Percentiles rank a stretch among this genome's conserved stretches.
phyloP scores from a whole-genome alignment of 495 filamentous ascomycete species.

The Venustampulla echinocandica region DNA sequence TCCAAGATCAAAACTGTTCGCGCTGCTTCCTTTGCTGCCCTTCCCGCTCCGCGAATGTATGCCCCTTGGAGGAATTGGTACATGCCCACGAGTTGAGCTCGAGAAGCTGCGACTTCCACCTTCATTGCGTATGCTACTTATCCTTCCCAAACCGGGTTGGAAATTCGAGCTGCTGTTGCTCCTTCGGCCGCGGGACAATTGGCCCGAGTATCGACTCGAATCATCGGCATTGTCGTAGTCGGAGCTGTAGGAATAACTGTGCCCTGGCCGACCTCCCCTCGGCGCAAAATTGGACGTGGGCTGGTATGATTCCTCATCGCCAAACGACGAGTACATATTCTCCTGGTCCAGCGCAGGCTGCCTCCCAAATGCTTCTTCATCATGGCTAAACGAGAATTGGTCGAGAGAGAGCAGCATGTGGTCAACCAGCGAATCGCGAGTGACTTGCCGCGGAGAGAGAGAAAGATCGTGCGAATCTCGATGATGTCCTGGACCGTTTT shows the following conservation, averaged over 20 bases:
- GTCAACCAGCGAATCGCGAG: constrained; percentile 79
- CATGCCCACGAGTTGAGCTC: constrained; percentile 5
- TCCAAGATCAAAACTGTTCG: constrained; percentile 60
- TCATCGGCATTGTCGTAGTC: constrained; percentile 60
- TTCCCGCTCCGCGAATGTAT: constrained; percentile 46
- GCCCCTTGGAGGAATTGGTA: constrained; percentile 20
- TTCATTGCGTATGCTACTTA: constrained; percentile 50
- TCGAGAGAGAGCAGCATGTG: constrained; percentile 89
- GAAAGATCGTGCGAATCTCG: constrained; percentile 87
- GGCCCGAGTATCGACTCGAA: constrained; percentile 49
- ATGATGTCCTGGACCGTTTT: constrained; percentile 19
- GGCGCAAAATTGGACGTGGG: constrained; percentile 15
- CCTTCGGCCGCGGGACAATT: constrained; percentile 52
- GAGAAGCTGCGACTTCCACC: constrained; percentile 22
- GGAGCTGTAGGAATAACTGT: constrained; percentile 66
- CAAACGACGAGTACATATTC: constrained; percentile 31
- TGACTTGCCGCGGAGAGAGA: constrained; percentile 61
- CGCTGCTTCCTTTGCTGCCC: constrained; percentile 66
- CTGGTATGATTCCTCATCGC: constrained; percentile 31
- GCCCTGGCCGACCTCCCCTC: constrained; percentile 43
- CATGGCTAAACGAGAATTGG: constrained; percentile 55
- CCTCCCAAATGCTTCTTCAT: constrained; percentile 22
- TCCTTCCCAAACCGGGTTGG: constrained; percentile 50
- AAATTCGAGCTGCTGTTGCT: constrained; percentile 80
- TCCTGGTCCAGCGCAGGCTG: constrained; percentile 20